Base-by-base conservation (phyloP, 768 basidiomycete genomes). In the Candolleomyces eurysporus region DNA sequence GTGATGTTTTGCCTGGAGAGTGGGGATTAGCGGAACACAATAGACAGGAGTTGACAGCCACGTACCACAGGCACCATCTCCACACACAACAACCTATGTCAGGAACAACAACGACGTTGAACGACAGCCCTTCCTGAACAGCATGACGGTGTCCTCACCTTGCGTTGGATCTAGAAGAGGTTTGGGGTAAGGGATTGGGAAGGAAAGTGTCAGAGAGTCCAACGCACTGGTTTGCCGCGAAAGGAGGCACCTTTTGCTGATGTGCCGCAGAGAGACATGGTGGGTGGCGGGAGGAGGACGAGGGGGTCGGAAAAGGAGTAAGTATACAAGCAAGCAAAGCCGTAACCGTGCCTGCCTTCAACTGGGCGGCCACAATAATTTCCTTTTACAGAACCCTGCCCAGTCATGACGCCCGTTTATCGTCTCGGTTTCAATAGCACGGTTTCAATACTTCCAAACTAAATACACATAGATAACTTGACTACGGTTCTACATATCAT, bases 31-130 rank as follows among this genome's bases (percentile, higher is more conserved):
- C 60, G 57, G 53, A 64, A 57, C 22, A 59, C 52, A 26, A 26
- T 26, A 26, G 30, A 21, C 19, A 26, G 42, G 17, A 58, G 52
- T 54, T 31, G 32, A n/a, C 52, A 19, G 52, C 52, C 0, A 73
- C 84, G 61, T 69, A 91, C 96, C 96, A 69, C 92, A 95, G 58
- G 96, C 96, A 66, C 96, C 96, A 75, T 98, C 96, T 42, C 96
- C 96, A 63, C 95, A 90, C n/a, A 98, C 96, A 30, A 95, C 91
- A 43, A 92, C 79, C 79, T 81, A 61, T 51, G 53, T 64, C 36
- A 56, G 36, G 8, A 63, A 55, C 63, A 58, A 52, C 42, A 30
- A 62, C 52, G 42, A 39, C 50, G 48, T 19, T n/a, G 22, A 21
- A 42, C 7, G 50, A 32, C 56, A n/a, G 5, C 14, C 42, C 26